Percentiles rank a stretch among this genome's conserved stretches.
Conservation (phyloP, 192 early-diverging fungal species). For the Backusella mclennaniae region DNA sequence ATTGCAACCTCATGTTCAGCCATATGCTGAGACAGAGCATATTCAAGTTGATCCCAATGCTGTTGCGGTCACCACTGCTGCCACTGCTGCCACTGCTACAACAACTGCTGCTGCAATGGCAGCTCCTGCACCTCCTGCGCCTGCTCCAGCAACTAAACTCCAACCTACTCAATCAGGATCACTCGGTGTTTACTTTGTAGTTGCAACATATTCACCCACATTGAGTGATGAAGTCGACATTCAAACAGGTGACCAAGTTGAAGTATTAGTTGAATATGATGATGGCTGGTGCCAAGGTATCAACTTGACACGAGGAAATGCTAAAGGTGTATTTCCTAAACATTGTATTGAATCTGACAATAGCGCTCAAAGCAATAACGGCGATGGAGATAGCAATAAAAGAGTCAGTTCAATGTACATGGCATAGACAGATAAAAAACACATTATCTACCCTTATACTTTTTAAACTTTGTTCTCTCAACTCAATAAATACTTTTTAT, state of each 20-base stretch:
- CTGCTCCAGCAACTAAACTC: background rate
- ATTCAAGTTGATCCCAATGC: background rate
- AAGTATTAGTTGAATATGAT: slow-evolving; percentile 54
- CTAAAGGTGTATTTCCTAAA: slow-evolving; percentile 56
- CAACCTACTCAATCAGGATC: slow-evolving; percentile 32
- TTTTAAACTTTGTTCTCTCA: background rate
- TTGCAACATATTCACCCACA: slow-evolving; percentile 49
- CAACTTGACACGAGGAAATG: slow-evolving; percentile 47
- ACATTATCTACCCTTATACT: background rate
- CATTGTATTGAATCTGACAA: slow-evolving; percentile 45
- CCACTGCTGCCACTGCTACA: too few species aligned
- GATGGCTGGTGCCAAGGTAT: slow-evolving; percentile 62
- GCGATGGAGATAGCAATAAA: background rate
- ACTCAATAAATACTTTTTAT: background rate
- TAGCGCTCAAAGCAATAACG: background rate
- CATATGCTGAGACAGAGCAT: slow-evolving; percentile 1
- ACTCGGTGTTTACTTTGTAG: slow-evolving; percentile 48
- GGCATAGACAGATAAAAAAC: background rate
- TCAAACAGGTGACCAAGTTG: slow-evolving; percentile 52
- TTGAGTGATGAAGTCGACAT: slow-evolving; percentile 59
- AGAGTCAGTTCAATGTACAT: slow-evolving; percentile 26
- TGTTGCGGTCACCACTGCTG: background rate
- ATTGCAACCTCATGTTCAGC: slow-evolving; percentile 13
- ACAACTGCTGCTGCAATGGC: background rate
- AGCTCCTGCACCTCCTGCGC: background rate